Evolutionary conservation across 768 basidiomycete genomes (phyloP), one percentile per base, ranked within the genome.

Genomic region (Austroboletus eburneus): DNA sequence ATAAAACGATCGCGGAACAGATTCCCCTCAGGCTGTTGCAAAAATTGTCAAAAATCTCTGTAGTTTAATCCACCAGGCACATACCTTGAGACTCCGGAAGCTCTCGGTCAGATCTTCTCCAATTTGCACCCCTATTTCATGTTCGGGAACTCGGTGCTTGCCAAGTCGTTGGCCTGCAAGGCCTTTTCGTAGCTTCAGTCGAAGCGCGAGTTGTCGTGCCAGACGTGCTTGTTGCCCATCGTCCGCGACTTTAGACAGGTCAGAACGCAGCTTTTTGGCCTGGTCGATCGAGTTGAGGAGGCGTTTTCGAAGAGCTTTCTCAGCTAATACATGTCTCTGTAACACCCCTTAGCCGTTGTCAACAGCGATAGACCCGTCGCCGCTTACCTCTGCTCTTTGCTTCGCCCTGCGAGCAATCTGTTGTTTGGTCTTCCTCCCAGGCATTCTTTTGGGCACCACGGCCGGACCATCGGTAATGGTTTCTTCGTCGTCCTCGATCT

Each of bases 71-170:
- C 13, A 12, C 39, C 14, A 21, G 17, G 27, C 17, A 68, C 77
- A 35, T 27, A 89, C 92, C 82, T 92, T 92, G 58, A 97, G 68
- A 33, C 73, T 82, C 46, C 93, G 73, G 57, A 95, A 67, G 57
- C 75, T 92, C 67, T 96, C 93, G 46, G 78, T 86, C 40, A 96
- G 66, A 59, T 96, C 91, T 52, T 95, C 93, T 2, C 90, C 90
- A 0, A 95, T 75, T 66, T 96, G 93, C 14, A 97, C 92, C 37
- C 85, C 87, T 4, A 93, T 75, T 27, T 74, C 71, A 13, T 71
- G 76, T 55, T 78, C 80, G 1, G 79, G 80, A 0, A 94, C 85
- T 30, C 74, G 75, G 57, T 94, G 83, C 63, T 83, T 93, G 8
- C 94, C 94, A 0, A 96, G 58, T 57, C 76, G 80, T 63, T 80